Evolutionary conservation across 805 yeast species (phyloP).

Genomic region (Candida krabiensis): DNA sequence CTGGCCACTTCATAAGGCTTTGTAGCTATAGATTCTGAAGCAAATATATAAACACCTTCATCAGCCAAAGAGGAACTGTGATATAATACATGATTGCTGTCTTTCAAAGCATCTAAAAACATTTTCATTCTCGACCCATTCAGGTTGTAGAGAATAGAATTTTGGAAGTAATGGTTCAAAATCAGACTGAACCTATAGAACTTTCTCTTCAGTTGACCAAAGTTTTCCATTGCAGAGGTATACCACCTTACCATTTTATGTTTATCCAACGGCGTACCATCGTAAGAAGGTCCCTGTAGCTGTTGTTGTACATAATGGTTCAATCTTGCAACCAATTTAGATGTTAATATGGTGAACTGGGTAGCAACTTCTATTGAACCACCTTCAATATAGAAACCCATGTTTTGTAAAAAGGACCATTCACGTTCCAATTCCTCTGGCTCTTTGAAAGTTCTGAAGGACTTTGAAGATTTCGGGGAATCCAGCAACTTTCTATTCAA

Average conservation of each 20-base stretch:
- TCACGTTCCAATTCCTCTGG: conserved; percentile 85
- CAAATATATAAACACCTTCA: conserved; percentile 78
- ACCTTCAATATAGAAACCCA: conserved; percentile 77
- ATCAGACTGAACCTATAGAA: conserved; percentile 73
- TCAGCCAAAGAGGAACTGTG: conserved; percentile 65
- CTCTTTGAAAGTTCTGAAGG: conserved; percentile 83
- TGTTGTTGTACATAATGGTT: conserved; percentile 72
- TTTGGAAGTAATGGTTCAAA: conserved; percentile 69
- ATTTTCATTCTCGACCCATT: conserved; percentile 47
- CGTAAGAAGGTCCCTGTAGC: conserved; percentile 57
- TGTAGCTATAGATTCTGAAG: conserved; percentile 54
- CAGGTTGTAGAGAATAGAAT: conserved; percentile 62
- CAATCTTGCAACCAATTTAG: conserved; percentile 67
- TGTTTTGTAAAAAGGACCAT: conserved; percentile 73
- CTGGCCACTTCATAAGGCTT: conserved; percentile 44
- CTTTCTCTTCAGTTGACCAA: conserved; percentile 77
- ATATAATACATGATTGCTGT: conserved; percentile 72
- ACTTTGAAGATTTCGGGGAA: conserved; percentile 58
- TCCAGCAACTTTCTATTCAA: conserved; percentile 77
- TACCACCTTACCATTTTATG: conserved; percentile 63
- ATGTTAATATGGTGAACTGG: conserved; percentile 64
- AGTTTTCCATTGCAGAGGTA: conserved; percentile 63
- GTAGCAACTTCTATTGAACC: conserved; percentile 82
- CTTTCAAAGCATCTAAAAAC: conserved; percentile 57
- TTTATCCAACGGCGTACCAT: conserved; percentile 31